Evolutionary conservation across 331 rosid species (phyloP).

Genomic region (Prunus yedoensis): DNA sequence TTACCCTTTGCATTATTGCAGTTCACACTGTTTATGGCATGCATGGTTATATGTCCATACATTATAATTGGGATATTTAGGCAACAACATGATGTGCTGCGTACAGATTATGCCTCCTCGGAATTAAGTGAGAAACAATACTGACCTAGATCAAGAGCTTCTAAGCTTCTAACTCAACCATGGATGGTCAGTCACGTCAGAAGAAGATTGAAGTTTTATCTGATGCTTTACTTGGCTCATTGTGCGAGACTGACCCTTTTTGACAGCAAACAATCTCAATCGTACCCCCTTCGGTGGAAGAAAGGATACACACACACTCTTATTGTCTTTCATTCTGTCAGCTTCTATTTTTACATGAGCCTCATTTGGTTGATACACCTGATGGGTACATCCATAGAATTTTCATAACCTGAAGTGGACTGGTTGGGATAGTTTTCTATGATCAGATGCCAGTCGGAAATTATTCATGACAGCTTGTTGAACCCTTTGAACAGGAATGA

Average conservation of each 20-base stretch:
- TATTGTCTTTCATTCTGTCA: conserved; percentile 30
- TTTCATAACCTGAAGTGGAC: conserved; percentile 4
- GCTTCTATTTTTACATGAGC: conserved; percentile 26
- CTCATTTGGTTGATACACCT: neutral
- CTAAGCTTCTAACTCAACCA: conserved; percentile 46
- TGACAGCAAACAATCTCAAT: conserved; percentile 1
- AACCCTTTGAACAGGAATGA: neutral
- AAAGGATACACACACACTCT: neutral
- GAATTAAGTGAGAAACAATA: conserved; percentile 44
- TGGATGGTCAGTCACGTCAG: conserved; percentile 34
- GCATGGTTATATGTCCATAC: conserved; percentile 85
- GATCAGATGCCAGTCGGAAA: conserved; percentile 3
- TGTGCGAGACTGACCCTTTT: conserved; percentile 22
- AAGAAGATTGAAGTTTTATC: conserved; percentile 42
- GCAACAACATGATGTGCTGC: conserved; percentile 63
- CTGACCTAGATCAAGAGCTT: conserved; percentile 52
- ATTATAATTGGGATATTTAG: conserved; percentile 63
- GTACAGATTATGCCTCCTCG: conserved; percentile 61
- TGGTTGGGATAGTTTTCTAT: conserved; percentile 28
- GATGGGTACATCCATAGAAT: conserved; percentile 22
- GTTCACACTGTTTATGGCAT: conserved; percentile 95
- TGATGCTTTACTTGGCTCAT: conserved; percentile 27
- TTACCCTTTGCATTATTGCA: conserved; percentile 47
- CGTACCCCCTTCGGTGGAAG: no score
- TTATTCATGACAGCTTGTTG: neutral